Evolutionary conservation across 2,329 filamentous ascomycete genomes (phyloP).

Genomic region (Stagonosporopsis chrysanthemi): DNA sequence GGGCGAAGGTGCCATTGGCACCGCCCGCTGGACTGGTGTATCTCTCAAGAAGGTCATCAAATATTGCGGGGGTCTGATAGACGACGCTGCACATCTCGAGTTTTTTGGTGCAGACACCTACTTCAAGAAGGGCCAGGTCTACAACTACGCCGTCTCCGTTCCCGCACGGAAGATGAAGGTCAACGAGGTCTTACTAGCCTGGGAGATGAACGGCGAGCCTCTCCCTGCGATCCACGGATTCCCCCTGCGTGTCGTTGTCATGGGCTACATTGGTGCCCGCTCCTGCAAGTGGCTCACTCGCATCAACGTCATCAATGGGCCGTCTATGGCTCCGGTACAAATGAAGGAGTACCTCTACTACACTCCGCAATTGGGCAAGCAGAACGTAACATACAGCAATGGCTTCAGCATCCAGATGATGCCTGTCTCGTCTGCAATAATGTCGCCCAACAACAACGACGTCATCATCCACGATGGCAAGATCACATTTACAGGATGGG

Average conservation of each 20-base stretch:
- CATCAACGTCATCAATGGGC: constrained; percentile 66
- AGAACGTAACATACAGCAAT: constrained; percentile 66
- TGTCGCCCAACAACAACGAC: constrained; percentile 68
- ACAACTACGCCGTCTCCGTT: constrained; percentile 73
- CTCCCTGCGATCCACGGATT: constrained; percentile 72
- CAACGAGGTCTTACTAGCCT: constrained; percentile 72
- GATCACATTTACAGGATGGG: constrained; percentile 61
- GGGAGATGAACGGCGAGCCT: constrained; percentile 74
- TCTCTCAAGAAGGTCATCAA: constrained; percentile 75
- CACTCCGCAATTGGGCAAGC: constrained; percentile 71
- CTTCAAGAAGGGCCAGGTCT: constrained; percentile 70
- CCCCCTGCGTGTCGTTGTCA: constrained; percentile 67
- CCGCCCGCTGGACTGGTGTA: constrained; percentile 68
- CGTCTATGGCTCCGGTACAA: constrained; percentile 68
- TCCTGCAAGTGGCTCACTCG: constrained; percentile 70
- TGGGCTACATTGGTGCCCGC: constrained; percentile 72
- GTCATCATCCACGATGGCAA: constrained; percentile 67
- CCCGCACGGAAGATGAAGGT: constrained; percentile 72
- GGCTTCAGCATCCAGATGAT: constrained; percentile 75
- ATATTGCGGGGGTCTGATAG: constrained; percentile 67
- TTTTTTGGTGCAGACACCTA: constrained; percentile 76
- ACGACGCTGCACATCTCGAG: constrained; percentile 68
- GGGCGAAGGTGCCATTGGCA: constrained; percentile 69
- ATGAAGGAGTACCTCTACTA: constrained; percentile 73
- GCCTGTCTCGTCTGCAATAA: constrained; percentile 73